Base-by-base conservation (phyloP, 2,329 filamentous ascomycete species). In the Colletotrichum karsti region DNA sequence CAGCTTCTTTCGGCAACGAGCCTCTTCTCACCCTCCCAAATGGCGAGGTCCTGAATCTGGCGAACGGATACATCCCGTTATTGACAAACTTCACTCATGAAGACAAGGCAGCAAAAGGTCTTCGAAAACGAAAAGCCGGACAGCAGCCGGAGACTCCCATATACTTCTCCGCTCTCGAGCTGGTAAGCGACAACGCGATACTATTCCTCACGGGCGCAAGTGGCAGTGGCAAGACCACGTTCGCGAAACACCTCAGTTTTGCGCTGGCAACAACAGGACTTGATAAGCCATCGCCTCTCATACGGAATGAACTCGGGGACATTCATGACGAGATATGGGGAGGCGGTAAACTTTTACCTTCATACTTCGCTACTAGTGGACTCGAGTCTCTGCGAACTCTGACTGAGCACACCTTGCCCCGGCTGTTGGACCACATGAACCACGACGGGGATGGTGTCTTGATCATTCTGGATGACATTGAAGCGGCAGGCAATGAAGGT, bases 41-140 rank as follows among this genome's bases (percentile, higher is more conserved):
- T 33, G 55, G 62, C 22, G n/a, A 10, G 2, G 15, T 30, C 12
- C 10, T 54, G 7, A 15, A 54, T 46, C 15, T 65, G 7, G 28
- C 62, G 7, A 24, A 20, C 7, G 55, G 62, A 20, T 65, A 65
- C 46, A 39, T 60, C 5, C 55, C 62, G 7, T 37, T 60, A 3
- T 9, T 65, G 3, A 37, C 37, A 0, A 55, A 46, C 3, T 65
- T 53, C 12, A 65, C 62, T 1, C 37, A 22, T 15, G 62, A 65
- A 26, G 62, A 65, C 55, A 65, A 60, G 12, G 55, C 62, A 2
- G 55, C 62, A 26, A 53, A 65, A 13, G 62, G 62, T 12, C 7
- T 65, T 0, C 62, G 55, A 8, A 65, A 60, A 15, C 46, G 55
- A 10, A 60, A 12, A 13, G 26, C 3, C 5, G 37, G 44, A 0